Evolutionary conservation across 768 basidiomycete species (phyloP).

Genomic region (Lactarius vividus): DNA sequence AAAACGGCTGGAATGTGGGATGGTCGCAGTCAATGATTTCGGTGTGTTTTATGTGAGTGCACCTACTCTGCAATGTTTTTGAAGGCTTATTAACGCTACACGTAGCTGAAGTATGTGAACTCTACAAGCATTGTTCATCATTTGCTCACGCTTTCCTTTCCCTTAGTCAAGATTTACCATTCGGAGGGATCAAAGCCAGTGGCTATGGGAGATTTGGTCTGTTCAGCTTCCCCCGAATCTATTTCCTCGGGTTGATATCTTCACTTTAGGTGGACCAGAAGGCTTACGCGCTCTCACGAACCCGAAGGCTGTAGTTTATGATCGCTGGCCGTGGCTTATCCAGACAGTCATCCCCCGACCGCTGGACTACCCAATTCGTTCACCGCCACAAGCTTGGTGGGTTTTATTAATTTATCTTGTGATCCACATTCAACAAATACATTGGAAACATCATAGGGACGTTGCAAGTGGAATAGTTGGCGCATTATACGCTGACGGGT

Average conservation of each 20-base stretch:
- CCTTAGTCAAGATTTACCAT: conserved; percentile 84
- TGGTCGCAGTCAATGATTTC: conserved; percentile 97
- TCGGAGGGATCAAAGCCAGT: conserved; percentile 88
- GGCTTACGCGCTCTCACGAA: conserved; percentile 87
- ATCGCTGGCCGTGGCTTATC: conserved; percentile 79
- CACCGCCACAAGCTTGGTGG: conserved; percentile 70
- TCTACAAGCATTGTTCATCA: conserved; percentile 25
- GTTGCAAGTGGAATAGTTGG: conserved; percentile 49
- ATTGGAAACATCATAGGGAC: conserved; percentile 38
- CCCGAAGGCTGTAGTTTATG: conserved; percentile 81
- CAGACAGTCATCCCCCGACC: conserved; percentile 84
- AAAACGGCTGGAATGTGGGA: conserved; percentile 82
- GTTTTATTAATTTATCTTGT: conserved; percentile 31
- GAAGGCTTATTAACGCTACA: conserved; percentile 26
- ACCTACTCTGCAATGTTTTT: conserved; percentile 7
- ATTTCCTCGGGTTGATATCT: conserved; percentile 21
- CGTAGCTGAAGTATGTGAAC: conserved; percentile 60
- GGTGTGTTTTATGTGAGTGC: conserved; percentile 77
- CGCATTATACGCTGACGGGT: conserved; percentile 49
- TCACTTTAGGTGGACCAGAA: conserved; percentile 75
- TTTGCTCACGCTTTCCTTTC: conserved; percentile 31
- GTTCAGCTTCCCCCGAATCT: conserved; percentile 26
- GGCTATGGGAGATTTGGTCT: conserved; percentile 93
- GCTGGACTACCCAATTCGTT: conserved; percentile 83
- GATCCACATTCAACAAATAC: not conserved